Percentiles rank a stretch among this genome's conserved stretches.
These are phyloP conservation scores for Volvox reticuliferus DNA, from an alignment of 139 green algal species.

Conservation along the genomic window DNA sequence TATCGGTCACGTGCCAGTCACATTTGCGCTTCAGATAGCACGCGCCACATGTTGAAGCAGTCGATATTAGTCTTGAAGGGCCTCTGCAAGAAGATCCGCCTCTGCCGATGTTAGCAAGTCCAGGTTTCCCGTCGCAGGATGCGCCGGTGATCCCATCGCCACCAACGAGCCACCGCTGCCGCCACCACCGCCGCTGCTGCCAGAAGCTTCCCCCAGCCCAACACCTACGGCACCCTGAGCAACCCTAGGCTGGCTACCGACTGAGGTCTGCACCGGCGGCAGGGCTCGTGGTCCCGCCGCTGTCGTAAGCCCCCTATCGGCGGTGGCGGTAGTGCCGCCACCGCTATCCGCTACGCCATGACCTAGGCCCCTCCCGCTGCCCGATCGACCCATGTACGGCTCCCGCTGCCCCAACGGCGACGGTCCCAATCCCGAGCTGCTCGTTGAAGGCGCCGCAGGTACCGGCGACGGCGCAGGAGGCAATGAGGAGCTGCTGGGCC, in stretches of 20 bases:
- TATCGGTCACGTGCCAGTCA: no score
- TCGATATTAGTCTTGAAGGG: slow-evolving; percentile 13
- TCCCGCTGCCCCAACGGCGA: slow-evolving; percentile 17
- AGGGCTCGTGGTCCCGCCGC: not conserved
- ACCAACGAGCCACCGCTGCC: not conserved
- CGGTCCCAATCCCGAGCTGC: not conserved
- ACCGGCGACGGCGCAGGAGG: not conserved
- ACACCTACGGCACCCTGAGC: no score
- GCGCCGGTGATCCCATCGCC: not conserved
- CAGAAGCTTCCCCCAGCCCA: not conserved
- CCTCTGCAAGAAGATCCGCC: slow-evolving; percentile 39
- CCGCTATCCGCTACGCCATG: not conserved
- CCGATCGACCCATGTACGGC: not conserved
- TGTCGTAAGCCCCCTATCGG: not conserved
- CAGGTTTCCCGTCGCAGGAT: not conserved
- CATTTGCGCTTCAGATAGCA: not conserved
- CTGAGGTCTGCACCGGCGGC: not conserved
- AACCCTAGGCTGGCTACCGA: no score
- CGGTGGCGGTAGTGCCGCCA: not conserved
- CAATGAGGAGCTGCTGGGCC: not conserved
- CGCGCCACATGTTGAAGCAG: not conserved
- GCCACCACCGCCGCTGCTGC: not conserved
- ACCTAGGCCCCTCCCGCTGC: not conserved
- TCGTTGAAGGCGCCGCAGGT: not conserved
- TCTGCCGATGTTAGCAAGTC: slow-evolving; percentile 29